phyloP scores from a whole-genome alignment of 768 basidiomycete species.

The Termitomyces sp. region DNA sequence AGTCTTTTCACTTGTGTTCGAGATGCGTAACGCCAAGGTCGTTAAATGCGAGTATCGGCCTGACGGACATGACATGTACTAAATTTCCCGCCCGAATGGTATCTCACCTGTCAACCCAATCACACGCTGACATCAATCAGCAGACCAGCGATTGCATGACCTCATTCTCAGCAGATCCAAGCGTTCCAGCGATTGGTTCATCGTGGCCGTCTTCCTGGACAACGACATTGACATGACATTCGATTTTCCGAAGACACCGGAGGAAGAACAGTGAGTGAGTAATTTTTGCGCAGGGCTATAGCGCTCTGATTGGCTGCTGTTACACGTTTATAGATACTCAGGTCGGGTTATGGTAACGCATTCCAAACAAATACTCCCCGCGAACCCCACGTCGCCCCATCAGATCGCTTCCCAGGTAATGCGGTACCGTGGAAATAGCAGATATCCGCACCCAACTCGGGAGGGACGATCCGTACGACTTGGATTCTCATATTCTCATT shows the following conservation, averaged over 20 bases:
- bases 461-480: too few species aligned
- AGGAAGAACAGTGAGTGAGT: neutral
- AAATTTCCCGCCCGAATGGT: neutral
- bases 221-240: neutral
- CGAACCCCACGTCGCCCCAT: neutral
- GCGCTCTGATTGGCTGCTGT: neutral
- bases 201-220: neutral
- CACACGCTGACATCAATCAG: neutral
- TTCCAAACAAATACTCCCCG: too few species aligned
- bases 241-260: neutral
- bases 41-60: too few species aligned
- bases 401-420: neutral
- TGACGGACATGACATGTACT: neutral
- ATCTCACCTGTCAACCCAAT: neutral
- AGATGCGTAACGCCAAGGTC: too few species aligned
- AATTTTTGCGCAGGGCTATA: neutral
- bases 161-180: neutral
- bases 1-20: too few species aligned
- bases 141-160: neutral
- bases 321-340: too few species aligned
- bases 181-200: neutral
- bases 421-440: neutral
- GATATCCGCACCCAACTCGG: too few species aligned
- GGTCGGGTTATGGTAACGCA: too few species aligned
- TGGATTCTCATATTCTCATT: neutral